These are phyloP conservation scores for Penicillium polonicum DNA, from an alignment of 2,329 filamentous ascomycete genomes.

Conservation along the genomic window DNA sequence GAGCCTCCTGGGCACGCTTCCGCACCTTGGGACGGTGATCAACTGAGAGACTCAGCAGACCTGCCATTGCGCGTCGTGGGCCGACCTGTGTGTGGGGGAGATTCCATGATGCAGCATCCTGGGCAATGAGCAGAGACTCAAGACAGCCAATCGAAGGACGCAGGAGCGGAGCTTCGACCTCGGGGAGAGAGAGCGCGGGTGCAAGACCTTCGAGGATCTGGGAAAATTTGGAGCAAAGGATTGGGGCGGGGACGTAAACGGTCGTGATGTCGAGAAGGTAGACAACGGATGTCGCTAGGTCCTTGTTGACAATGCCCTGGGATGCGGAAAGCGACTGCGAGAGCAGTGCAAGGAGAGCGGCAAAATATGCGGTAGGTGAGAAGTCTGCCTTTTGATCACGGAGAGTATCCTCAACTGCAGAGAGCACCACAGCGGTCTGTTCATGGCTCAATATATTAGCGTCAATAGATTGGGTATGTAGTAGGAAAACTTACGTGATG, in stretches of 20 bases:
- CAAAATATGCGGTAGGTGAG: slow-evolving; percentile 90
- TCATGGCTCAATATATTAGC: slow-evolving; percentile 12
- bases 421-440: slow-evolving; percentile 68
- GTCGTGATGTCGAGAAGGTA: slow-evolving; percentile 95
- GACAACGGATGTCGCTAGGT: slow-evolving; percentile 80
- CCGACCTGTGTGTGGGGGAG: slow-evolving; percentile 78
- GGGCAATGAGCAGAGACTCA: slow-evolving; percentile 84
- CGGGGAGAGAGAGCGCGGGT: slow-evolving; percentile 73
- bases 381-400: slow-evolving; percentile 80
- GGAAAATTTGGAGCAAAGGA: slow-evolving; percentile 91
- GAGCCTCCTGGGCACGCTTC: slow-evolving; percentile 86
- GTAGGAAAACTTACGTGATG: slow-evolving; percentile 65
- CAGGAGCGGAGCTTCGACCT: slow-evolving; percentile 83
- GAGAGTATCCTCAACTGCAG: slow-evolving; percentile 89
- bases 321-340: slow-evolving; percentile 67
- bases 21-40: slow-evolving; percentile 91
- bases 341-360: slow-evolving; percentile 85
- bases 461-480: neutral
- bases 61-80: slow-evolving; percentile 82
- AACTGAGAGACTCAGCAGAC: slow-evolving; percentile 77
- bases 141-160: slow-evolving; percentile 88
- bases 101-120: slow-evolving; percentile 86
- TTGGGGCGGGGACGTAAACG: slow-evolving; percentile 75
- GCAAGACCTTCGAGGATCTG: slow-evolving; percentile 86
- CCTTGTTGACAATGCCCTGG: slow-evolving; percentile 70